Evolutionary conservation across 331 rosid species (phyloP).

Genomic region (Spiraea crenata): DNA sequence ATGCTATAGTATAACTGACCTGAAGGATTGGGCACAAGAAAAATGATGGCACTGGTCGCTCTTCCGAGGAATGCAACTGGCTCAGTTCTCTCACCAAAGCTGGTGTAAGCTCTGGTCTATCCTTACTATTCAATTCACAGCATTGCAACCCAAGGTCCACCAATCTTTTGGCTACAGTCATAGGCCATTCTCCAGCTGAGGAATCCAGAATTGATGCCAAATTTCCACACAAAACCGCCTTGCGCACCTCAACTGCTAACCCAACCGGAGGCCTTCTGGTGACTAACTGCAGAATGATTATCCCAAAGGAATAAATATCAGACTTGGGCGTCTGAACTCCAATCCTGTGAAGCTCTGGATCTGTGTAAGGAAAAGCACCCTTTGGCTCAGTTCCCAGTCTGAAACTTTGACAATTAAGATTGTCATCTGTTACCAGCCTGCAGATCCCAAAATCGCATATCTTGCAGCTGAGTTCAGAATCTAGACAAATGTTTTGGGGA

Average conservation of each 20-base stretch:
- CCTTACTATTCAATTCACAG: slow-evolving; percentile 62
- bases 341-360: slow-evolving; percentile 73
- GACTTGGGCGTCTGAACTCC: slow-evolving; percentile 77
- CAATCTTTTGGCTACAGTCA: slow-evolving; percentile 44
- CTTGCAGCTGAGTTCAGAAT: slow-evolving; percentile 73
- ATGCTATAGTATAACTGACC: slow-evolving; percentile 36
- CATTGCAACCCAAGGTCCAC: slow-evolving; percentile 75
- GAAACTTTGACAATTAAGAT: slow-evolving; percentile 55
- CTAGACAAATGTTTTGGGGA: slow-evolving; percentile 61
- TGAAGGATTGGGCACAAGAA: slow-evolving; percentile 88
- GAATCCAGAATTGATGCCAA: slow-evolving; percentile 58
- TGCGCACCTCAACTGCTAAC: slow-evolving; percentile 52
- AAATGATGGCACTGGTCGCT: slow-evolving; percentile 71
- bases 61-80: slow-evolving; percentile 66
- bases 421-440: slow-evolving; percentile 71
- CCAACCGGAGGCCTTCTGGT: slow-evolving; percentile 69
- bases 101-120: slow-evolving; percentile 78
- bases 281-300: slow-evolving; percentile 80
- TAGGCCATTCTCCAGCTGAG: slow-evolving; percentile 88
- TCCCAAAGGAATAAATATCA: slow-evolving; percentile 78
- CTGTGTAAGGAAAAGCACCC: slow-evolving; percentile 63
- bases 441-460: slow-evolving; percentile 76
- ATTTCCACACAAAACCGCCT: slow-evolving; percentile 53
- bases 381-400: slow-evolving; percentile 54
- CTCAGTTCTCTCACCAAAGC: slow-evolving; percentile 73